Evolutionary conservation across 371 early-diverging fungal genomes (phyloP).

Genomic region (Mucor sp.): DNA sequence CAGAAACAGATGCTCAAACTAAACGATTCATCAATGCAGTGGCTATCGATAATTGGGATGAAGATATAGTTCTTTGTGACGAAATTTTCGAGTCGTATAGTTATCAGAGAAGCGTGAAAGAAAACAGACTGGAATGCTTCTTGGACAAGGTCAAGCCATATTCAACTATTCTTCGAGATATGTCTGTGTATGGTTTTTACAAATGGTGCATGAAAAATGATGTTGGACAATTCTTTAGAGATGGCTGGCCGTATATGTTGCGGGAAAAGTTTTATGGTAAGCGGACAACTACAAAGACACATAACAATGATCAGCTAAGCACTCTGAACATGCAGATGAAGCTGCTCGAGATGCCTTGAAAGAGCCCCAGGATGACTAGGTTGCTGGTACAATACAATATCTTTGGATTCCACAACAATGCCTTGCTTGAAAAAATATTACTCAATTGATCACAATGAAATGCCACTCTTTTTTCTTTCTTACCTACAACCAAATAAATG

Average conservation of each 20-base stretch:
- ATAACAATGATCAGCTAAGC: not conserved
- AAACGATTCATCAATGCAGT: not conserved
- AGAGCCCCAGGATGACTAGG: too few relatives aligned
- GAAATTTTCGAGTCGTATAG: not conserved
- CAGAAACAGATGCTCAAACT: not conserved
- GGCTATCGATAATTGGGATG: not conserved
- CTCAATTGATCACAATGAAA: too few relatives aligned
- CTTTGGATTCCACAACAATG: too few relatives aligned
- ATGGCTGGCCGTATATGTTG: not conserved
- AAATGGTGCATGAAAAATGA: not conserved
- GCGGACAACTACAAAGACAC: not conserved
- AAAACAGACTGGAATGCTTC: not conserved
- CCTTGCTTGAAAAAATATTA: too few relatives aligned
- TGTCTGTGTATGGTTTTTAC: not conserved
- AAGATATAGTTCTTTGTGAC: not conserved
- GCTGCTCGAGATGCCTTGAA: not conserved
- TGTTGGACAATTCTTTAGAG: not conserved
- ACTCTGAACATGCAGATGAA: not conserved
- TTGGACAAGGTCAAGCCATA: not conserved
- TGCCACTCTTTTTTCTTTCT: too few relatives aligned
- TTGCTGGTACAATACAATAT: too few relatives aligned
- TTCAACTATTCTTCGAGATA: not conserved
- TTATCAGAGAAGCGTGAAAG: not conserved
- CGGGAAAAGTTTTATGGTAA: not conserved
- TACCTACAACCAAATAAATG: too few relatives aligned